Base-by-base conservation (phyloP, 1,284 basidiomycete species). In the Caloboletus firmus region DNA sequence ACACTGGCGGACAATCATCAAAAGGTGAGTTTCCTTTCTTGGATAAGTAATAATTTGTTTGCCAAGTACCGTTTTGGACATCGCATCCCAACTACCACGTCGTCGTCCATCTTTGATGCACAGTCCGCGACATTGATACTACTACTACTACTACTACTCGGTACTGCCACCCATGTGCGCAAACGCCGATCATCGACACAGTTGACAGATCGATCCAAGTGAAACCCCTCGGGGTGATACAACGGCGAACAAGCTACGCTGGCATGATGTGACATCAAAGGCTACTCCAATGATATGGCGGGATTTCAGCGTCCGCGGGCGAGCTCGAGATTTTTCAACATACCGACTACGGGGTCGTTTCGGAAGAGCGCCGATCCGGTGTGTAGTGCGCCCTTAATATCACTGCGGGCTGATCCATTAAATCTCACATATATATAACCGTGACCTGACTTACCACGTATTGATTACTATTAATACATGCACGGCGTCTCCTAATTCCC, bases 1-100 rank as follows among this genome's bases (percentile, higher is more conserved):
- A 66, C 57, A 52, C 11, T 22, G 52, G 45, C 54, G 60, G 45
- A 41, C 36, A 44, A 66, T 37, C 66, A 68, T 71, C 45, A 52
- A n/a, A n/a, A 55, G 49, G 32, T 24, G 41, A 31, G n/a, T 52
- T 63, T 55, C 66, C 64, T 52, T 67, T 59, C 45, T 28, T 26
- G 60, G 31, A 51, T 26, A 28, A 13, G 15, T 22, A 12, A 20
- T 56, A 30, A 49, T 41, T 31, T 40, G 8, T 15, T 15, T 48
- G 30, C 20, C 30, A 54, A 47, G 35, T 40, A 8, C 32, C 26
- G 20, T 30, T 54, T 54, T 44, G 37, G 51, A 53, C 49, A 41
- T 52, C n/a, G 26, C 49, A 50, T 47, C 4, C 24, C 13, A 43
- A 28, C 24, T 15, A 13, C 13, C 13, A 31, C 3, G 12, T 26